phyloP scores from a whole-genome alignment of 139 green algal genomes.

The Zygnema circumcarinatum region DNA sequence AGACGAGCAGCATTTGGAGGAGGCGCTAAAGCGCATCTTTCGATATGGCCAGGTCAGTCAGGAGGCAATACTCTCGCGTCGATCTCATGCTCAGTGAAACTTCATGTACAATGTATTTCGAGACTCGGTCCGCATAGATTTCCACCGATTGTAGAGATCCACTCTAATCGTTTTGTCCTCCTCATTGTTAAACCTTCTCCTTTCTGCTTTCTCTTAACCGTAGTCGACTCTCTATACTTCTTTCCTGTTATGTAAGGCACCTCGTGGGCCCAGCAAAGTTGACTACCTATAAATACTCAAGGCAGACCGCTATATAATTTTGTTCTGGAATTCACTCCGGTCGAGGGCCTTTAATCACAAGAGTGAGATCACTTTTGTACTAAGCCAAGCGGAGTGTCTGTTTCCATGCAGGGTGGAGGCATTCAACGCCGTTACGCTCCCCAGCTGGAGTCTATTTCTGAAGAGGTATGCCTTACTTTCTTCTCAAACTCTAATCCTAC shows the following conservation, averaged over 20 bases:
- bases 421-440: conserved; percentile 77
- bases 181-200: too few relatives aligned
- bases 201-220: too few relatives aligned
- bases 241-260: too few relatives aligned
- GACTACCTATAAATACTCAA: too few relatives aligned
- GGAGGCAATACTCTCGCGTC: not conserved
- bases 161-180: not conserved
- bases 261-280: too few relatives aligned
- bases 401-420: conserved; percentile 64
- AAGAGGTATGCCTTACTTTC: not conserved
- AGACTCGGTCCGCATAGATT: not conserved
- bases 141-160: not conserved
- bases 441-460: conserved; percentile 72
- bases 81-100: not conserved
- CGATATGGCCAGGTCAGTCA: conserved; percentile 68
- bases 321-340: too few relatives aligned
- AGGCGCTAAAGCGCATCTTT: conserved; percentile 93
- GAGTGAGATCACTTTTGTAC: too few relatives aligned
- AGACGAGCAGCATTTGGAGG: conserved; percentile 98
- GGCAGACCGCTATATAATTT: too few relatives aligned
- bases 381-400: too few relatives aligned
- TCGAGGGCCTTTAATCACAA: too few relatives aligned
- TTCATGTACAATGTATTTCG: conserved; percentile 8
- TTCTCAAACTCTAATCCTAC: not conserved
- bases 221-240: too few relatives aligned